A percentile compares a stretch with the other conserved stretches of the same genome.
phyloP scores from a whole-genome alignment of 192 early-diverging fungal species.

The Hyaloraphidium curvatum region DNA sequence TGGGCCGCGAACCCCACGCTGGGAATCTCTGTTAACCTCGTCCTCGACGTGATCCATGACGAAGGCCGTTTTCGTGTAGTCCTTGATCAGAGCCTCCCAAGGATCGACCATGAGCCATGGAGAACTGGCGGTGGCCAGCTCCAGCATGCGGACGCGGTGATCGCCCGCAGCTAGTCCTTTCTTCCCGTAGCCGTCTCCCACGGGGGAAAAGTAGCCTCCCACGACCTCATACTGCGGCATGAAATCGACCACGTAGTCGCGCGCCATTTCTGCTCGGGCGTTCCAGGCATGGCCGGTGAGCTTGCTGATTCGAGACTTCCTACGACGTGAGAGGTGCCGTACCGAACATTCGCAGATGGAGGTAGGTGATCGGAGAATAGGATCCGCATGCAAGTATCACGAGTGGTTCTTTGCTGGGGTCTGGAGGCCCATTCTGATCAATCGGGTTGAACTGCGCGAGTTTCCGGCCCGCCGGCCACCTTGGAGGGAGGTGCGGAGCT shows the following conservation, averaged over 20 bases:
- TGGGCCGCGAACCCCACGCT: too few relatives aligned
- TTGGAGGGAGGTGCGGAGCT: background rate
- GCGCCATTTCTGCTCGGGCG: conserved; percentile 61
- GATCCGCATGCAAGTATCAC: conserved; percentile 93
- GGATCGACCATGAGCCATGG: conserved; percentile 92
- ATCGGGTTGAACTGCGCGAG: background rate
- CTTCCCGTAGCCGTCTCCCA: conserved; percentile 85
- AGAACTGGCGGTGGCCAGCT: conserved; percentile 60
- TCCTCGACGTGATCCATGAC: conserved; percentile 92
- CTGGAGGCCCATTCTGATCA: conserved; percentile 2
- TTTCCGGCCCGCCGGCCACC: background rate
- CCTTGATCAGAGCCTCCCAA: conserved; percentile 70
- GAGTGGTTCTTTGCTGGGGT: conserved; percentile 52
- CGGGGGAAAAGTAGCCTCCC: conserved; percentile 93
- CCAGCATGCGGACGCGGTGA: conserved; percentile 86
- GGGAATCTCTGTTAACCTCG: conserved; percentile 61
- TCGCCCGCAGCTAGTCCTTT: conserved; percentile 67
- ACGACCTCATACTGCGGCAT: conserved; percentile 63
- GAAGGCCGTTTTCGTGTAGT: conserved; percentile 65
- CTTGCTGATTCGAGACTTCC: background rate
- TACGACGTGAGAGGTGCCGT: conserved; percentile 10
- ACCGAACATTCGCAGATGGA: conserved; percentile 99
- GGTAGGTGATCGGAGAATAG: conserved; percentile 89
- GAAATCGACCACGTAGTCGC: conserved; percentile 54
- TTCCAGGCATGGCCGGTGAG: background rate